Evolutionary conservation across 2,329 filamentous ascomycete genomes (phyloP), one percentile per base, ranked within the genome.

Genomic region (Cladosporium sp.): DNA sequence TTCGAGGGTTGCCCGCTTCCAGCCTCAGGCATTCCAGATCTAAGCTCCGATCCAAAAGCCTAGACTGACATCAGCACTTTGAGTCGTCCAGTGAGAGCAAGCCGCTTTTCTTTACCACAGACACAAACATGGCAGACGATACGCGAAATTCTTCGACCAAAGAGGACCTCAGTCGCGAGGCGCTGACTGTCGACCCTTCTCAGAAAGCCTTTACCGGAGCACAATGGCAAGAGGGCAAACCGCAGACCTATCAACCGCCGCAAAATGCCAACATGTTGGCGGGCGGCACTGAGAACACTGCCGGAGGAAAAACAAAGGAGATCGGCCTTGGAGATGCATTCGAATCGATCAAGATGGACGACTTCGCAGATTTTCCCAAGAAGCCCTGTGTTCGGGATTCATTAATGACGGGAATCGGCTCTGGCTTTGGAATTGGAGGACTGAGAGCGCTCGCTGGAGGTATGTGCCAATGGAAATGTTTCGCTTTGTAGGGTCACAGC

Each of bases 381-480:
- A 80, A 83, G 53, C 92, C 92, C 0, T 97, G 93, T 69, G 86
- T 89, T 16, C 79, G 91, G 56, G 86, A 95, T 66, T 85, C 88
- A 2, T 76, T 95, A 49, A 74, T 97, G 61, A 83, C 87, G 1
- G 93, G 90, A 19, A 95, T 98, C 62, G 86, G 82, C 1, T 79
- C 82, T 2, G 93, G 89, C 3, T 87, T 89, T 57, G 86, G 80
- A 3, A 71, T 89, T 32, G 92, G 91, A 51, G 85, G 84, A 54
- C 63, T 91, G 51, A 81, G 86, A 58, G 86, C 84, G 62, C 76
- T 96, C 18, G 72, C 89, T 60, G 83, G 86, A 73, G 86, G 90
- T 95, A 75, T 60, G 76, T 66, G 6, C 22, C 7, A 4, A 7
- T 28, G 7, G 7, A 28, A 5, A 28, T 28, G 22, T 28, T 28